Conservation (phyloP, 2,329 filamentous ascomycete genomes). For the Didymella pinodella region DNA sequence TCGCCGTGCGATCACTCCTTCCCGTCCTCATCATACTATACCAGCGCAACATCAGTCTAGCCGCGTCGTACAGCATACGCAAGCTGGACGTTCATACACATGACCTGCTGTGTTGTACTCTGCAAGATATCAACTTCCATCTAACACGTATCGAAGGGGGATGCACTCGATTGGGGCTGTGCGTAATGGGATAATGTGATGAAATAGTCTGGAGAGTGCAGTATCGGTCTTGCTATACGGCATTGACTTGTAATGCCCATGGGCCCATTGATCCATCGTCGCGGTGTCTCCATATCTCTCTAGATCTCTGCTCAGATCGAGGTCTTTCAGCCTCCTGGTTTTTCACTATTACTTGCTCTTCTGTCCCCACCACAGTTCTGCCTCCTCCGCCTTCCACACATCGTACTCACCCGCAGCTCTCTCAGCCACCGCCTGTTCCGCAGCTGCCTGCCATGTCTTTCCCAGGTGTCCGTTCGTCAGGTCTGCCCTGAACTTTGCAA, state of each 20-base stretch:
- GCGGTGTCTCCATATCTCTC: no score
- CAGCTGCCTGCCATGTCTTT: slow-evolving; percentile 65
- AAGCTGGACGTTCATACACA: slow-evolving; percentile 9
- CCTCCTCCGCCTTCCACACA: slow-evolving; percentile 62
- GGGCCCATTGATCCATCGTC: no score
- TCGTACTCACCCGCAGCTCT: slow-evolving; percentile 65
- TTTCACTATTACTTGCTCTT: slow-evolving; percentile 48
- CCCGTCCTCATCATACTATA: not conserved
- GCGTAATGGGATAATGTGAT: no score
- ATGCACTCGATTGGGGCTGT: no score
- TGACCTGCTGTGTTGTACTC: not conserved
- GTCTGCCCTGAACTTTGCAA: slow-evolving; percentile 65
- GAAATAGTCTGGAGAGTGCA: no score
- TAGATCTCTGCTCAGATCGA: not conserved
- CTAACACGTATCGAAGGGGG: no score
- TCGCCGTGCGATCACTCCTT: not conserved
- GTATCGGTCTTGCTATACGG: no score
- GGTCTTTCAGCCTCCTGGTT: not conserved
- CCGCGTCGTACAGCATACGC: not conserved
- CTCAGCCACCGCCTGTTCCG: slow-evolving; percentile 61
- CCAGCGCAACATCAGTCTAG: slow-evolving; percentile 6
- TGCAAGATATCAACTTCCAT: not conserved
- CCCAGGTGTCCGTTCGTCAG: slow-evolving; percentile 63
- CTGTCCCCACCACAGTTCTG: slow-evolving; percentile 66
- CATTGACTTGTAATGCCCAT: no score